Conservation (phyloP, 106 monocot genomes). For the Allium cepa region DNA sequence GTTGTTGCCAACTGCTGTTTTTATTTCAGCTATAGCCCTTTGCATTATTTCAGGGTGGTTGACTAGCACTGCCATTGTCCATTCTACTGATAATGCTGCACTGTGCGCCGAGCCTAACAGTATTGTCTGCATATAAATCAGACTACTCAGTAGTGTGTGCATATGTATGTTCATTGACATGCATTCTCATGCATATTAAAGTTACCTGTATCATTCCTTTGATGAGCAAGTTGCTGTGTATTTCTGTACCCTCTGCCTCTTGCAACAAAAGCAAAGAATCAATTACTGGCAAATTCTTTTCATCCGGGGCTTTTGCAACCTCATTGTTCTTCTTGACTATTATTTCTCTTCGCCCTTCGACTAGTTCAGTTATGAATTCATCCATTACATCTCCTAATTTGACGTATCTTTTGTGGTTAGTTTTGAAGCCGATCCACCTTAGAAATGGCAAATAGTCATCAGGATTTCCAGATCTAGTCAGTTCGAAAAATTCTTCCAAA, state of each 20-base stretch:
- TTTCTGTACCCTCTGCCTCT: slow-evolving; percentile 7
- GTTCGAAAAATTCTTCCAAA: slow-evolving; percentile 12
- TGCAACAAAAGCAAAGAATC: slow-evolving; percentile 31
- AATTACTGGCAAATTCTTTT: not conserved
- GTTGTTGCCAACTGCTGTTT: not conserved
- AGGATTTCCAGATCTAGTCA: not conserved
- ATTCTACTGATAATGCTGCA: slow-evolving; percentile 9
- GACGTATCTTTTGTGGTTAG: too few relatives aligned
- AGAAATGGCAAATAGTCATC: too few relatives aligned
- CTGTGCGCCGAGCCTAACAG: slow-evolving; percentile 17
- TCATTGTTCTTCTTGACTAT: too few relatives aligned
- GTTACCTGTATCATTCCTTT: slow-evolving; percentile 27
- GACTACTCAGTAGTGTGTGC: too few relatives aligned
- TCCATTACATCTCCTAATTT: too few relatives aligned
- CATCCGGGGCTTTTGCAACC: slow-evolving; percentile 1
- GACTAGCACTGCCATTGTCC: slow-evolving; percentile 32
- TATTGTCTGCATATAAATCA: not conserved
- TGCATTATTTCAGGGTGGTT: slow-evolving; percentile 16
- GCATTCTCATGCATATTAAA: not conserved
- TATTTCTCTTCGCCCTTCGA: too few relatives aligned
- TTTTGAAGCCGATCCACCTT: too few relatives aligned
- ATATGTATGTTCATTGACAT: not conserved
- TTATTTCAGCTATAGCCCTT: slow-evolving; percentile 18
- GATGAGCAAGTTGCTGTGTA: slow-evolving; percentile 30
- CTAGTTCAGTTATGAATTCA: too few relatives aligned